A percentile compares a stretch with the other conserved stretches of the same genome.
phyloP scores from a whole-genome alignment of 257 asterid species.

The Perilla frutescens region DNA sequence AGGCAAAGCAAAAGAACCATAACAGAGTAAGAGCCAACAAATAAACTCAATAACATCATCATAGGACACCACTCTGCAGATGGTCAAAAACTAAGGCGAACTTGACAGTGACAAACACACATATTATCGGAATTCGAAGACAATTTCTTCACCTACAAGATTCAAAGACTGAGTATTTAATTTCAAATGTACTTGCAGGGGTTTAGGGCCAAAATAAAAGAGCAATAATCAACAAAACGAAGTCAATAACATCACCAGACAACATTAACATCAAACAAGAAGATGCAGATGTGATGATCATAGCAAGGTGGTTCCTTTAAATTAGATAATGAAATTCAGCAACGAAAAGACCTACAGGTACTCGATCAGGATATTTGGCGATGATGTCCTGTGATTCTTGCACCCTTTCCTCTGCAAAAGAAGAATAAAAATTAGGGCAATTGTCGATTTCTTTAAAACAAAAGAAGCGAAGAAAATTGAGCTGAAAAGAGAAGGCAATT shows the following conservation, averaged over 20 bases:
- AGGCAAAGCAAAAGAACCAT: neutral
- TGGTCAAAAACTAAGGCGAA: neutral
- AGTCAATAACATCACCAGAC: neutral
- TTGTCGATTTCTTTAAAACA: neutral
- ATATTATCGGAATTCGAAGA: neutral
- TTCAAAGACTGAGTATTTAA: neutral
- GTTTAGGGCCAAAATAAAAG: no score
- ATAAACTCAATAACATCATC: neutral
- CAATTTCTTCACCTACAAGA: neutral
- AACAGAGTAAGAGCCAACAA: neutral
- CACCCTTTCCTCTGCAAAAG: constrained; percentile 65
- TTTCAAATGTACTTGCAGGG: neutral
- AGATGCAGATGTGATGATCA: neutral
- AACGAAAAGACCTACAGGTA: constrained; percentile 61
- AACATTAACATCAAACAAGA: neutral
- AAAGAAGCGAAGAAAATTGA: neutral
- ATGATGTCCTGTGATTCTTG: constrained; percentile 79
- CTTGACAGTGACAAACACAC: neutral
- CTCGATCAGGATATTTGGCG: constrained; percentile 87
- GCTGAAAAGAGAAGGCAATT: constrained; percentile 10
- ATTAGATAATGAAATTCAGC: neutral
- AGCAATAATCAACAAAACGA: constrained; percentile 2
- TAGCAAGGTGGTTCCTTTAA: neutral
- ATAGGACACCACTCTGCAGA: neutral
- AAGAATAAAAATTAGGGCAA: neutral